These are phyloP conservation scores for Cladophialophora chaetospira DNA, from an alignment of 2,329 filamentous ascomycete species.

Conservation along the genomic window DNA sequence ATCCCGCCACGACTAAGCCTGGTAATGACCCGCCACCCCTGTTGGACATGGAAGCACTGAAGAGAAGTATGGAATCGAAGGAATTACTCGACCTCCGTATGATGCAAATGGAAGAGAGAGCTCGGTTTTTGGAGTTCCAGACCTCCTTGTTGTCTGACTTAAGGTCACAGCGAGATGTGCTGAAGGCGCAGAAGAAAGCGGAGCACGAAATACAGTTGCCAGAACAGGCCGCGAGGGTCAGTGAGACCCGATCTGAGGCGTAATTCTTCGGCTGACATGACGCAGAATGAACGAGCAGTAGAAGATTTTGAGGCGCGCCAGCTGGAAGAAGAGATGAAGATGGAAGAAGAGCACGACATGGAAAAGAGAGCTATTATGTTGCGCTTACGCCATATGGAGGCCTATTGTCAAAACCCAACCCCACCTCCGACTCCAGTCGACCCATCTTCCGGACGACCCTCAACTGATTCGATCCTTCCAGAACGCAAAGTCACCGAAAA, in stretches of 20 bases:
- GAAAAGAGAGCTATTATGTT: constrained; percentile 47
- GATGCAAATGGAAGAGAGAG: constrained; percentile 32
- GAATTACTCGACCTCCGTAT: constrained; percentile 28
- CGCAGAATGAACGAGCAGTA: constrained; percentile 42
- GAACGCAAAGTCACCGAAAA: constrained; percentile 43
- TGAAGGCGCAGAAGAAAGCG: constrained; percentile 36
- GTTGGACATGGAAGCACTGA: constrained; percentile 26
- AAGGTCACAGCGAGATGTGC: constrained; percentile 20
- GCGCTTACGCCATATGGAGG: constrained; percentile 52
- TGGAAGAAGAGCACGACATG: constrained; percentile 47
- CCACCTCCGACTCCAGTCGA: constrained; percentile 38
- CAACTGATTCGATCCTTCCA: constrained; percentile 25
- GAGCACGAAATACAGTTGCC: constrained; percentile 39
- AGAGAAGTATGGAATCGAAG: constrained; percentile 29
- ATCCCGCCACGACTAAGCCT: too few relatives aligned
- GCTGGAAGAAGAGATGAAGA: constrained; percentile 47
- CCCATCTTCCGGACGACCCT: constrained; percentile 29
- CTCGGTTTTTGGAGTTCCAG: constrained; percentile 33
- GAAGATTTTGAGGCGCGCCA: constrained; percentile 47
- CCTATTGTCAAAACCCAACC: constrained; percentile 46
- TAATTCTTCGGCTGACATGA: constrained; percentile 10
- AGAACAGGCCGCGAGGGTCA: constrained; percentile 44
- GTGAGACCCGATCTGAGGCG: constrained; percentile 2
- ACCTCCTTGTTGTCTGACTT: constrained; percentile 23
- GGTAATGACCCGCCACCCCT: constrained; percentile 14